Base-by-base conservation (phyloP, 495 filamentous ascomycete species). In the Aspergillus kassunensis region DNA sequence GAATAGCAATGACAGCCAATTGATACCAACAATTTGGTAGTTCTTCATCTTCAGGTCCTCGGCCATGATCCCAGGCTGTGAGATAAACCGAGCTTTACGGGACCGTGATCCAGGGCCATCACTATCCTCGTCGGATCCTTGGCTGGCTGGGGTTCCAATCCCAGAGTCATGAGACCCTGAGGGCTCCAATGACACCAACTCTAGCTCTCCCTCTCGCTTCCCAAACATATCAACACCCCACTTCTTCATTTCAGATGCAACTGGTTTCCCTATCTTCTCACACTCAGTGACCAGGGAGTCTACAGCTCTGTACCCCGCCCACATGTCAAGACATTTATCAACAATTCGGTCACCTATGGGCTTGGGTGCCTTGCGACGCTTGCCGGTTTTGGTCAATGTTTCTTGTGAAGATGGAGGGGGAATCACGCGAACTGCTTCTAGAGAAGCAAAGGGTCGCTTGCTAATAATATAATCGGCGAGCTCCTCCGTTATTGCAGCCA, bases 21-120 rank as follows among this genome's bases (percentile, higher is more conserved):
- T 98, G 25, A 98, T 78, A 18, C 93, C 93, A 21, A 96, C 89
- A 35, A 97, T 65, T 64, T 98, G 93, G 57, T 97, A 97, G 37
- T 92, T 83, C 63, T 97, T 97, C 67, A 98, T 78, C 13, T 75
- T 66, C 43, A 90, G 71, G 53, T 84, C 77, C 3, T 86, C 74
- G 2, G 73, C 71, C 84, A 97, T 90, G 40, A 85, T 78, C 5
- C 74, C 66, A 1, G 93, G 93, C 60, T 95, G 86, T 33, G 82
- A 72, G 15, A 88, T 74, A 49, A 86, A 82, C 2, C 66, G 63
- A 36, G 64, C 44, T 57, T 76, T 79, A 44, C 68, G 69, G 11
- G 65, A 58, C 29, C 58, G 56, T 27, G 56, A 64, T 6, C 65
- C 68, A 24, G 72, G 68, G 34, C 69, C 48, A 50, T 80, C 76